Percentiles rank a stretch among this genome's conserved stretches.
Conservation (phyloP, 2,329 filamentous ascomycete species). For the Neofusicoccum sp. region DNA sequence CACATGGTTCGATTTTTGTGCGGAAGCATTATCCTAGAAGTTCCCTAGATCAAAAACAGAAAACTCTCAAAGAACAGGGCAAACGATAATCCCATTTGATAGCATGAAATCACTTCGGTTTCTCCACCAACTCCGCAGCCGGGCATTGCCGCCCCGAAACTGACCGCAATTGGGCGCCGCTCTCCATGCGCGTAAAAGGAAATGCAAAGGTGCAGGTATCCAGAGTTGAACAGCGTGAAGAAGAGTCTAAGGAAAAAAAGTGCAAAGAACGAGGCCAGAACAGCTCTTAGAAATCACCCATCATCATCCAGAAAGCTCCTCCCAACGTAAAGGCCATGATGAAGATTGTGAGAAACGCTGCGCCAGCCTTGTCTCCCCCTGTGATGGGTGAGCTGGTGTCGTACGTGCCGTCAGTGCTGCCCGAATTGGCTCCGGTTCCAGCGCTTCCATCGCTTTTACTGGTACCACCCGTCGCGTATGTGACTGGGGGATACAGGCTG, state of each 20-base stretch:
- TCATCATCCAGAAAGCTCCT: conserved; percentile 26
- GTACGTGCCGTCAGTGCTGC: conserved; percentile 8
- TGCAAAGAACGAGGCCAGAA: not conserved
- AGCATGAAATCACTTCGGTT: not conserved
- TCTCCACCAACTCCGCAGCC: conserved; percentile 12
- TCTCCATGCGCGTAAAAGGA: not conserved
- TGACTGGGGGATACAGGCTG: conserved; percentile 43
- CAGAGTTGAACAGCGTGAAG: not conserved
- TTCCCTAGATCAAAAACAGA: conserved; percentile 9
- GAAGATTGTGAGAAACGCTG: conserved; percentile 28
- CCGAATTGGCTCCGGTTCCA: conserved; percentile 29
- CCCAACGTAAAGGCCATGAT: conserved; percentile 5
- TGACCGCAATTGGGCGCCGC: not conserved
- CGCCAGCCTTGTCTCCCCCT: conserved; percentile 42
- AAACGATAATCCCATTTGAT: not conserved
- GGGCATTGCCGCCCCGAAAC: not conserved
- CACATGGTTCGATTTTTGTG: not conserved
- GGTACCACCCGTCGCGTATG: conserved; percentile 52
- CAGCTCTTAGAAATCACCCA: conserved; percentile 14
- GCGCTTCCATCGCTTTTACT: conserved; percentile 44
- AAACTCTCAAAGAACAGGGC: not conserved
- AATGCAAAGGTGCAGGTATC: conserved; percentile 10
- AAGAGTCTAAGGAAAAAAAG: not conserved
- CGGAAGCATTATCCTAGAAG: conserved; percentile 2
- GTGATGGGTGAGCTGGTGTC: conserved; percentile 29